Evolutionary conservation across 2,329 filamentous ascomycete genomes (phyloP), one percentile per base, ranked within the genome.

Genomic region (Trematosphaeria pertusa): DNA sequence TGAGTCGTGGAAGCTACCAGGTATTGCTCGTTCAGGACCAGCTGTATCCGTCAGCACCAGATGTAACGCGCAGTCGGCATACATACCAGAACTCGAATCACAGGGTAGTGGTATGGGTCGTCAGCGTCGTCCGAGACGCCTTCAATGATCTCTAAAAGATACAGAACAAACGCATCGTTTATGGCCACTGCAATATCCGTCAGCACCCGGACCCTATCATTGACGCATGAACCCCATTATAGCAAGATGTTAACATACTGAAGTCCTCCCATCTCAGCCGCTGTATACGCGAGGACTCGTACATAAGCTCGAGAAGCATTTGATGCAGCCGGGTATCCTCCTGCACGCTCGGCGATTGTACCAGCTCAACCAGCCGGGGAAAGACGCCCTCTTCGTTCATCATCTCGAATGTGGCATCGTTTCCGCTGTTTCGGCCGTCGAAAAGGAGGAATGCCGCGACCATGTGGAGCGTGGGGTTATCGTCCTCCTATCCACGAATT

Each of bases 11-110:
- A 78, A 19, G 81, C 82, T 44, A 97, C 86, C 89, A 99, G 96
- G 73, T 97, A 99, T 73, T 99, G 94, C 72, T 99, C 94, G 73
- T 99, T 99, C 56, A 99, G 76, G 20, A 97, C 92, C 61, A 99
- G 83, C 90, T 96, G 56, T 40, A 11, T 9, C 24, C 14, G 14
- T 43, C 19, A 33, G 43, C 53, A 30, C 57, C 41, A 12, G n/a
- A n/a, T 21, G 5, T 12, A 39, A 14, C 11, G 7, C 11, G 9
- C 6, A 17, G 34, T n/a, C 18, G 40, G 8, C 15, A 6, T 11
- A 77, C 86, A 70, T 74, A 96, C 91, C 74, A 99, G 72, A 38
- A 97, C 92, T 55, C 92, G 85, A 65, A 99, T 97, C 35, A 97
- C 87, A 5, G 91, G 88, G 69, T 97, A 97, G 70, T 97, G 93